Evolutionary conservation across 2,329 filamentous ascomycete species (phyloP), one percentile per base, ranked within the genome.

Genomic region (Alternaria postmessia): DNA sequence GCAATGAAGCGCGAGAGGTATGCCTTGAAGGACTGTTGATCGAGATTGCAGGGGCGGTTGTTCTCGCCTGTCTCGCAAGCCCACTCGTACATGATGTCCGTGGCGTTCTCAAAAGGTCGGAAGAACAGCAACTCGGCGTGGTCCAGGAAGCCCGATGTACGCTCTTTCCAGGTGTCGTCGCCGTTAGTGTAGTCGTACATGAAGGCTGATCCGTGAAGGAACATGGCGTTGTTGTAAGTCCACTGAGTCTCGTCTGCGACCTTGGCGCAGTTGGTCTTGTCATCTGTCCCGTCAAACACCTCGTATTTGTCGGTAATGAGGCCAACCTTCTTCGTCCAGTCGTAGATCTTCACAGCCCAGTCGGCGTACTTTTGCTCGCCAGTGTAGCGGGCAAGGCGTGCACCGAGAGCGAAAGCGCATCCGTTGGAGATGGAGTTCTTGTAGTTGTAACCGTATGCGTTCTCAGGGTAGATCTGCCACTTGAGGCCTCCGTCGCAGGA

Each of bases 341-440:
- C 84, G 87, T 89, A 91, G n/a, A 87, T 80, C 71, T 86, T 87
- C 46, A 83, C 76, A 1, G 90, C 89, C 90, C 89, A 92, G 18
- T 90, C 84, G 14, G 72, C 68, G 49, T 80, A 80, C n/a, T 73
- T 76, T 34, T 84, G 76, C 69, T 91, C 89, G 16, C 87, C 87
- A 0, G 89, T 91, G 61, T 87, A 88, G 47, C 89, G 86, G 26
- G 89, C 90, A 14, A 94, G 83, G 18, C 92, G 89, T 1, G 92
- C 91, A 4, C 90, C 89, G 12, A 96, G 84, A 71, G 94, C 90
- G 78, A 96, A 94, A 74, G 95, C 88, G n/a, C 88, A 89, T 42
- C 91, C 92, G 76, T 95, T 95, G 62, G 89, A 89, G 68, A 94
- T 87, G 16, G 88, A 85, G 80, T 94, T 94, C 79, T 94, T 95